Base-by-base conservation (phyloP, 768 basidiomycete species). In the Amanita pseudoporphyria region DNA sequence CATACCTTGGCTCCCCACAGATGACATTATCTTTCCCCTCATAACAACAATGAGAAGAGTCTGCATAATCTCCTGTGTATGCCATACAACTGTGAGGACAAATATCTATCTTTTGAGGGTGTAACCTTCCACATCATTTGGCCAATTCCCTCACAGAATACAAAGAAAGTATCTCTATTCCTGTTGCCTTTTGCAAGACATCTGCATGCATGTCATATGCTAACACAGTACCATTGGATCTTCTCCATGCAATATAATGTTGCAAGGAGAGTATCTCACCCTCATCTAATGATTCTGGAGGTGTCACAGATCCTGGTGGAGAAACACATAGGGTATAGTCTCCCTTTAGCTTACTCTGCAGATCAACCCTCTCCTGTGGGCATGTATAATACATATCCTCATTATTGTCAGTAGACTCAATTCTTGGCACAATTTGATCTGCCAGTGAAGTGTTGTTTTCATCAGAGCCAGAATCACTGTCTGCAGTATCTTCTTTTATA, bases 41-140 rank as follows among this genome's bases (percentile, higher is more conserved):
- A 47, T 41, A 9, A 22, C 44, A 45, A 47, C 58, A 62, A 43
- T 44, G 22, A n/a, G 24, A 24, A 9, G 45, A 3, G 31, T 51
- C 28, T 24, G 45, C 10, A 52, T 58, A 59, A 22, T 53, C 37
- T 10, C 59, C 58, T 36, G 58, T 57, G 45, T 58, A 62, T 21
- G 59, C 61, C 47, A 62, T 59, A 45, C 58, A 62, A 32, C 54
- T 57, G n/a, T 49, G 36, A 9, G 55, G 56, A 41, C 61, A 62
- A 37, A 62, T 60, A 48, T 57, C 57, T 16, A 60, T 41, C 21
- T 48, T 43, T 10, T 31, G 40, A 24, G 56, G 53, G 13, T 42
- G 19, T 10, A 62, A 49, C 5, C 44, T 36, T 22, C 54, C 56
- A 16, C 55, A 26, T 22, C 28, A 28, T n/a, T 6, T 16, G n/a